Evolutionary conservation across 2,329 filamentous ascomycete species (phyloP), one percentile per base, ranked within the genome.

Genomic region (Xylaria sp.): DNA sequence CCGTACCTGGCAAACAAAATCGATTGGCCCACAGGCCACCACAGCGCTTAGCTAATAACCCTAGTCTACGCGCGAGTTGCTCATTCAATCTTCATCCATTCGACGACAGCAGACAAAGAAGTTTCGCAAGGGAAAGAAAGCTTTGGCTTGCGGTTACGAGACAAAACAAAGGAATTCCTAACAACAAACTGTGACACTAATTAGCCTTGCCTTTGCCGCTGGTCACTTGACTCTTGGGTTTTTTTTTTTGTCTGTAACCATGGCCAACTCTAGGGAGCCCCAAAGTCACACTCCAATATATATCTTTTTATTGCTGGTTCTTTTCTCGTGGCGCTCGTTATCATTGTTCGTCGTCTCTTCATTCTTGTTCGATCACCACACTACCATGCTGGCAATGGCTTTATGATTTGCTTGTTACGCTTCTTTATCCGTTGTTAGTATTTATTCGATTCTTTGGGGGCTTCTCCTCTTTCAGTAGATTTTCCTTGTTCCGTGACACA

Each of bases 1-100:
- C 37, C 35, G 32, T 29, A 23, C 68, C 63, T 51, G 69, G 67
- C 65, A 72, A 68, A 65, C 67, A 23, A 21, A 71, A 75, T 74
- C 67, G 69, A 78, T 73, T 79, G 77, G 77, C 69, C 69, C 60
- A 68, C 65, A 70, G 62, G 69, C 64, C 65, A 63, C 69, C 53
- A 32, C 71, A 60, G 76, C 76, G 76, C 75, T 75, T 78, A 77
- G 65, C 61, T 61, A 70, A 70, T 32, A 69, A 35, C 50, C 60
- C 35, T 62, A 63, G 44, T 68, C 73, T 70, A 53, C 40, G 40
- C 58, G 48, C 42, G 40, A 48, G n/a, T n/a, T n/a, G 50, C 55
- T 25, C 40, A 23, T 21, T 53, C 40, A 27, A 18, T 66, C 63
- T 50, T 67, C 69, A 71, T 69, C 66, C 69, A 69, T 63, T 65